phyloP scores from a whole-genome alignment of 495 filamentous ascomycete species.

The Xylaria longipes region DNA sequence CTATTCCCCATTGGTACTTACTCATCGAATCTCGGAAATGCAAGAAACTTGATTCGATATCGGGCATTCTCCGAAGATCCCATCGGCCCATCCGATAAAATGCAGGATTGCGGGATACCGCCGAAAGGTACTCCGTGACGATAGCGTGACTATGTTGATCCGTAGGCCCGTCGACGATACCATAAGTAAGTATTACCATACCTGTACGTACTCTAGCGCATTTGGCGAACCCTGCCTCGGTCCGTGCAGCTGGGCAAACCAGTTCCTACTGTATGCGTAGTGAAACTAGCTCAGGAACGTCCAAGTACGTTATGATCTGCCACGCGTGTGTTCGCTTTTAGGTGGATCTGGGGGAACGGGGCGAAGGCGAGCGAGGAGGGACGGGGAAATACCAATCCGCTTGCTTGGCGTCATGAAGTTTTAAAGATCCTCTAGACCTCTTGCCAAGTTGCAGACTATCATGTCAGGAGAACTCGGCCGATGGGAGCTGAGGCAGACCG shows the following conservation, averaged over 20 bases:
- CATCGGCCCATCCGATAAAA: constrained; percentile 10
- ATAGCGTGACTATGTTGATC: constrained; percentile 2
- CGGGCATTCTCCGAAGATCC: constrained; percentile 10
- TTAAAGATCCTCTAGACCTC: neutral
- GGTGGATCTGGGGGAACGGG: constrained; percentile 16
- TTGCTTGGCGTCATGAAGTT: constrained; percentile 6
- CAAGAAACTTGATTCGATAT: constrained; percentile 11
- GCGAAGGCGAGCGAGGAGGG: neutral
- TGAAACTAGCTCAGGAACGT: constrained; percentile 16
- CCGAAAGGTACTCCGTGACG: neutral
- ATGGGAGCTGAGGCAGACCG: neutral
- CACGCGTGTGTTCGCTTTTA: constrained; percentile 1
- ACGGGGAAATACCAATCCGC: constrained; percentile 2
- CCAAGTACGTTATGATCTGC: neutral
- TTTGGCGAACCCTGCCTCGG: constrained; percentile 15
- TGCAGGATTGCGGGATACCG: neutral
- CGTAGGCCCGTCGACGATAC: constrained; percentile 5
- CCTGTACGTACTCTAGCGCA: constrained; percentile 7
- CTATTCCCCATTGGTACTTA: neutral
- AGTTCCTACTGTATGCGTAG: neutral
- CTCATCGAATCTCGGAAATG: neutral
- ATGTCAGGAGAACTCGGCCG: neutral
- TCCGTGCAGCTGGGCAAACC: neutral
- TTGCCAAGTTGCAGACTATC: constrained; percentile 5
- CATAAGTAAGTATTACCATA: neutral